A percentile compares a stretch with the other conserved stretches of the same genome.
These are phyloP conservation scores for Xylaria sp. DNA, from an alignment of 2,329 filamentous ascomycete genomes.

Conservation along the genomic window DNA sequence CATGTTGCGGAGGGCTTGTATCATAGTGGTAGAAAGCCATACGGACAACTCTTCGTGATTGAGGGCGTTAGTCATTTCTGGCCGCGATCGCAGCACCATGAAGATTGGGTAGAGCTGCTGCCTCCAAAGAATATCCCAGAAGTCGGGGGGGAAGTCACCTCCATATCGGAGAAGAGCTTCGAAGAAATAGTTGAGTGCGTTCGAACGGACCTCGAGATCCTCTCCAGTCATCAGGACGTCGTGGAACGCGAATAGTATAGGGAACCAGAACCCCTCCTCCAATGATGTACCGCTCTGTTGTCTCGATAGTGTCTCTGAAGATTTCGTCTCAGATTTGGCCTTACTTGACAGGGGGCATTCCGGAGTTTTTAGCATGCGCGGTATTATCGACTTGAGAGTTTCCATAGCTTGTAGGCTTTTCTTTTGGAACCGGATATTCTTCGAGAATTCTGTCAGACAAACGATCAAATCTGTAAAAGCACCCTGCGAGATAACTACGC, in stretches of 20 bases:
- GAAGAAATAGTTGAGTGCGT: slow-evolving; percentile 95
- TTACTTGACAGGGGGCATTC: slow-evolving; percentile 84
- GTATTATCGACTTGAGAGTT: slow-evolving; percentile 90
- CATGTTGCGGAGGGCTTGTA: slow-evolving; percentile 97
- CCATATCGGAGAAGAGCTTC: slow-evolving; percentile 91
- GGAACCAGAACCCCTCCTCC: slow-evolving; percentile 99
- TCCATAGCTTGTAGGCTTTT: slow-evolving; percentile 97
- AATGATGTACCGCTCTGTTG: slow-evolving; percentile 83
- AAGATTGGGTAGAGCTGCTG: slow-evolving; percentile 98
- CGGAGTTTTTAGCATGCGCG: slow-evolving; percentile 93
- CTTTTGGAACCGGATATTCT: slow-evolving; percentile 98
- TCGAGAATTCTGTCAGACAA: slow-evolving; percentile 97
- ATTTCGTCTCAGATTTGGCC: slow-evolving; percentile 52
- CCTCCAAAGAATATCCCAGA: slow-evolving; percentile 98
- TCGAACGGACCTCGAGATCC: slow-evolving; percentile 92
- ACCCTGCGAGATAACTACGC: slow-evolving; percentile 93
- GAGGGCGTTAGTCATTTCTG: slow-evolving; percentile 93
- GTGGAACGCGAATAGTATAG: slow-evolving; percentile 96
- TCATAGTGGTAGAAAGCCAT: slow-evolving; percentile 99
- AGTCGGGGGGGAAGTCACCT: slow-evolving; percentile 88
- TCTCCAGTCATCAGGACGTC: slow-evolving; percentile 99
- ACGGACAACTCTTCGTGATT: slow-evolving; percentile 98
- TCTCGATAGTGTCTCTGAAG: slow-evolving; percentile 56
- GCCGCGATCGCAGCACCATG: slow-evolving; percentile 94
- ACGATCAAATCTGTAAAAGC: slow-evolving; percentile 97